Conservation (phyloP, 768 basidiomycete genomes). For the Termitomyces eurrhizus region DNA sequence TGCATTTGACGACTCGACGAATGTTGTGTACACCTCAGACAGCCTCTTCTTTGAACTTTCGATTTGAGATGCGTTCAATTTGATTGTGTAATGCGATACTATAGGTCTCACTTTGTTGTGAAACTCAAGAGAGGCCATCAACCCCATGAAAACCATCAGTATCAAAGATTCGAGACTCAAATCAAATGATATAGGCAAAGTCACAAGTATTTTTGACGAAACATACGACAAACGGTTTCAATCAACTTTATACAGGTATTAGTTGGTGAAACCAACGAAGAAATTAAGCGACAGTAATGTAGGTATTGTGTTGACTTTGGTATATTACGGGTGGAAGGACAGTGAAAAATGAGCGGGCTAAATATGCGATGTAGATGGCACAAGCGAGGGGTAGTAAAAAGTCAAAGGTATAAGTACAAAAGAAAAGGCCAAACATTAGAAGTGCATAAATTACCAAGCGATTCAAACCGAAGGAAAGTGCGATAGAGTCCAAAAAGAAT, state of each 20-base stretch:
- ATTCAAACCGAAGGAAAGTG: neutral
- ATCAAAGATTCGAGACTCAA: too few species aligned
- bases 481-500: slow-evolving; percentile 1
- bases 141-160: neutral
- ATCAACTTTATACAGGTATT: slow-evolving; percentile 10
- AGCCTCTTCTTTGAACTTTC: neutral
- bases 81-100: neutral
- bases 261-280: neutral
- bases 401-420: slow-evolving; percentile 9
- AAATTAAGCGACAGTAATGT: slow-evolving; percentile 13
- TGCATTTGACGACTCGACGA: neutral
- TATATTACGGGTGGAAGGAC: slow-evolving; percentile 10
- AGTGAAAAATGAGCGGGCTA: slow-evolving; percentile 9
- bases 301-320: slow-evolving; percentile 18
- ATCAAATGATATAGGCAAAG: neutral
- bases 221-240: neutral
- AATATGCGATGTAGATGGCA: slow-evolving; percentile 11
- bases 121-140: neutral
- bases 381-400: slow-evolving; percentile 1
- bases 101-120: neutral
- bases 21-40: neutral
- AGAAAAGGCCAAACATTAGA: slow-evolving; percentile 11
- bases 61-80: neutral
- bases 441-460: slow-evolving; percentile 14
- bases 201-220: neutral